A percentile compares a stretch with the other conserved stretches of the same genome.
Evolutionary conservation across 208 protist genomes (phyloP).

Genomic region (Trypanosoma mega): DNA sequence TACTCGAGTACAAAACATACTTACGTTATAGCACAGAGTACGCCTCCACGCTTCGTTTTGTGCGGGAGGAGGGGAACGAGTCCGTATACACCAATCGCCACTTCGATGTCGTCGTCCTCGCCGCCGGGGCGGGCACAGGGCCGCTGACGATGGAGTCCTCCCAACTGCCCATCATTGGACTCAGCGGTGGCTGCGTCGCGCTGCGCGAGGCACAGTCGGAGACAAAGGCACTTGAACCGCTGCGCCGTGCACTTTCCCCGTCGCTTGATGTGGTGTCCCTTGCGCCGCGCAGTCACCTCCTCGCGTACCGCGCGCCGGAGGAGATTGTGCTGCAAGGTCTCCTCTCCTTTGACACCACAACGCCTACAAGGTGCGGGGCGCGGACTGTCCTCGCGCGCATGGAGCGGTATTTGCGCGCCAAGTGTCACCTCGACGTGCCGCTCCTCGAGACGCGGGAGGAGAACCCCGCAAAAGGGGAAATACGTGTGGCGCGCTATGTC

Average conservation of each 20-base stretch:
- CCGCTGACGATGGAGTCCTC: conserved; percentile 51
- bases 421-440: conserved; percentile 42
- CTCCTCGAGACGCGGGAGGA: conserved; percentile 25
- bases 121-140: conserved; percentile 58
- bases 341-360: conserved; percentile 53
- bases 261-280: conserved; percentile 17
- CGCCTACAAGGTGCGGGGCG: conserved; percentile 8
- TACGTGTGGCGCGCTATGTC: conserved; percentile 42
- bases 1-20: conserved; percentile 52
- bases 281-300: conserved; percentile 12
- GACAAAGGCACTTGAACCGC: background rate
- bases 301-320: conserved; percentile 14
- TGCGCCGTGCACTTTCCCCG: background rate
- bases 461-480: background rate
- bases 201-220: background rate
- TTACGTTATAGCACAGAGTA: conserved; percentile 66
- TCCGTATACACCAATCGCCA: conserved; percentile 14
- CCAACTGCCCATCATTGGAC: conserved; percentile 62
- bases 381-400: conserved; percentile 37
- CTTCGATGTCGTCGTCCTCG: conserved; percentile 83
- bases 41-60: conserved; percentile 54
- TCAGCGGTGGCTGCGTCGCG: conserved; percentile 45
- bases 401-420: conserved; percentile 58
- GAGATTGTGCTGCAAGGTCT: conserved; percentile 43
- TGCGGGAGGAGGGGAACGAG: conserved; percentile 23